Conservation (phyloP, 2,329 filamentous ascomycete species). For the Colletotrichum filicis region DNA sequence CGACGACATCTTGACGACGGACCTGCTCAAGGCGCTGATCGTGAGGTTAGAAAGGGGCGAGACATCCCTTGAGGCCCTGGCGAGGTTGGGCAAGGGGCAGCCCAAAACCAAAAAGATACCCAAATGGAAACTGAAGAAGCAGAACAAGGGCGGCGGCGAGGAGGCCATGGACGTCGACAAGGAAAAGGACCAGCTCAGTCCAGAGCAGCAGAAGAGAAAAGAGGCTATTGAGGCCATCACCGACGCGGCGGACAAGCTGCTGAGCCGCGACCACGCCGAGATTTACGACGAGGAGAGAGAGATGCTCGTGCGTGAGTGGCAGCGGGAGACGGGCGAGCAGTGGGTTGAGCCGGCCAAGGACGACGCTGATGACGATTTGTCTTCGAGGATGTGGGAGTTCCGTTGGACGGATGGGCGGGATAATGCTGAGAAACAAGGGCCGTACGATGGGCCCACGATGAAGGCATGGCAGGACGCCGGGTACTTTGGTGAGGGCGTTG, state of each 20-base stretch:
- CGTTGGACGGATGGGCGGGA: conserved; percentile 92
- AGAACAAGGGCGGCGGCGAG: conserved; percentile 60
- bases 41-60: conserved; percentile 80
- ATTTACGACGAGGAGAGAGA: conserved; percentile 93
- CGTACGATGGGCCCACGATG: conserved; percentile 89
- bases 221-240: conserved; percentile 85
- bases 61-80: conserved; percentile 88
- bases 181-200: conserved; percentile 66
- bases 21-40: conserved; percentile 81
- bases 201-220: conserved; percentile 76
- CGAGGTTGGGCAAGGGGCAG: conserved; percentile 78
- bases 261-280: conserved; percentile 86
- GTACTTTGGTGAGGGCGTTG: conserved; percentile 92
- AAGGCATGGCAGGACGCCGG: conserved; percentile 90
- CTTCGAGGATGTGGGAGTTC: conserved; percentile 81
- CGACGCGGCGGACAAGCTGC: conserved; percentile 86
- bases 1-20: conserved; percentile 78
- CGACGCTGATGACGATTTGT: conserved; percentile 41
- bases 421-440: conserved; percentile 81
- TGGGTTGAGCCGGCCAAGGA: conserved; percentile 70
- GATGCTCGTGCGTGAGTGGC: conserved; percentile 83
- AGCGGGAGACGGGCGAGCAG: conserved; percentile 85
- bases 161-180: conserved; percentile 78
- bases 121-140: conserved; percentile 78
- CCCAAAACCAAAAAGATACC: conserved; percentile 67